These are phyloP conservation scores for Ustilago xerochloae DNA, from an alignment of 1,284 basidiomycete species.

Conservation along the genomic window DNA sequence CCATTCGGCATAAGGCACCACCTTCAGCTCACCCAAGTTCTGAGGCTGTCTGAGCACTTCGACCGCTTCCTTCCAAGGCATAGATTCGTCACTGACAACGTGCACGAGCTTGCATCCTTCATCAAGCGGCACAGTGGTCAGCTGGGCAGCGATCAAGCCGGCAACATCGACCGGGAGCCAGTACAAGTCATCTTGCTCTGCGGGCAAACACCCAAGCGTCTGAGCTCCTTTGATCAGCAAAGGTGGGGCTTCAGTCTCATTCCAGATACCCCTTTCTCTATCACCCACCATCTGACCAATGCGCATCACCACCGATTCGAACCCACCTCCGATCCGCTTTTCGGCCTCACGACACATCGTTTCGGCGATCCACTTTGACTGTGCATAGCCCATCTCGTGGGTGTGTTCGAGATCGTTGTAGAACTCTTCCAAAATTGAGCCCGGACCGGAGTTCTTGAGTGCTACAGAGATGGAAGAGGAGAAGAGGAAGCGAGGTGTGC, in stretches of 20 bases:
- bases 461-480: slow-evolving; percentile 73
- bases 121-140: slow-evolving; percentile 66
- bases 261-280: slow-evolving; percentile 73
- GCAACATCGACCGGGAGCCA: slow-evolving; percentile 76
- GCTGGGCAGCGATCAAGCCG: slow-evolving; percentile 72
- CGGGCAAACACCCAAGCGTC: slow-evolving; percentile 72
- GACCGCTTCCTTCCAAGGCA: slow-evolving; percentile 73
- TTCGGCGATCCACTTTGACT: slow-evolving; percentile 75
- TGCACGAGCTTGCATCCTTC: slow-evolving; percentile 20
- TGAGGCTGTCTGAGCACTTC: slow-evolving; percentile 72
- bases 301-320: slow-evolving; percentile 38
- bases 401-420: slow-evolving; percentile 69
- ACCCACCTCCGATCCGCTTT: slow-evolving; percentile 42
- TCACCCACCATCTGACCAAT: slow-evolving; percentile 75
- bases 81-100: slow-evolving; percentile 30
- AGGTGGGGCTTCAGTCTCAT: slow-evolving; percentile 73
- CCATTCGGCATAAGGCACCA: slow-evolving; percentile 76
- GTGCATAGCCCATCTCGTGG: slow-evolving; percentile 73
- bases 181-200: slow-evolving; percentile 70
- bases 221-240: slow-evolving; percentile 71
- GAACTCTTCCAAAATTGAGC: slow-evolving; percentile 70
- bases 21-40: slow-evolving; percentile 79
- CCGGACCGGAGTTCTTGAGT: slow-evolving; percentile 63
- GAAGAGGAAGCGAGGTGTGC: slow-evolving; percentile 73
- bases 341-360: slow-evolving; percentile 72